Base-by-base conservation (phyloP, 2,329 filamentous ascomycete genomes). In the Fusarium staphyleae region DNA sequence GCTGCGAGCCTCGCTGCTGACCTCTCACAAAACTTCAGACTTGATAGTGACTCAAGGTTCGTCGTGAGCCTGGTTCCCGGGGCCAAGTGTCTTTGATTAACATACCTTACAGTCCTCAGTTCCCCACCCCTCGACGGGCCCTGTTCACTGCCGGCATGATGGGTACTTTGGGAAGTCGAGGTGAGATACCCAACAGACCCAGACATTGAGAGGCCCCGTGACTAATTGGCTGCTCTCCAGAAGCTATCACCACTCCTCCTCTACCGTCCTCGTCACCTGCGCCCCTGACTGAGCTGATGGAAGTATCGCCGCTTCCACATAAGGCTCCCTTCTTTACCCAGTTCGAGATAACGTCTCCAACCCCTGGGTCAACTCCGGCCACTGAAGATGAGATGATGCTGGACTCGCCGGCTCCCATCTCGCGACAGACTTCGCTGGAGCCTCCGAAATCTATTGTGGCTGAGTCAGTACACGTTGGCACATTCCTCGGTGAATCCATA, bases 21-120 rank as follows among this genome's bases (percentile, higher is more conserved):
- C 76, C 82, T 98, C 67, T 97, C 93, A 52, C 92, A 96, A 72
- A 99, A 98, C 79, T 96, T 98, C 73, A 90, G 93, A 72, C 90
- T 98, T 72, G 93, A 97, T 75, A 91, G 77, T 56, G 81, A 85
- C 49, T 74, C 89, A 70, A 97, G 93, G 93, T 97, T 80, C 65
- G 83, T 78, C 55, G 57, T 58, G 59, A n/a, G 40, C 47, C 24
- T 48, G 15, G 24, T 42, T 22, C 34, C 32, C 13, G 30, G 29
- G 35, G 18, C 14, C 40, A 35, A 32, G 34, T 47, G 43, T 58
- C 52, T 40, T 51, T 53, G 44, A 42, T 55, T 66, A 66, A 68
- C 62, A 42, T 52, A 15, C 33, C 10, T 53, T 26, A 19, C 54
- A 77, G 75, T 62, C 75, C 75, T 37, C 68, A 73, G 32, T 77